These are phyloP conservation scores for Dendrobium catenatum DNA, from an alignment of 106 monocot genomes.

Conservation along the genomic window DNA sequence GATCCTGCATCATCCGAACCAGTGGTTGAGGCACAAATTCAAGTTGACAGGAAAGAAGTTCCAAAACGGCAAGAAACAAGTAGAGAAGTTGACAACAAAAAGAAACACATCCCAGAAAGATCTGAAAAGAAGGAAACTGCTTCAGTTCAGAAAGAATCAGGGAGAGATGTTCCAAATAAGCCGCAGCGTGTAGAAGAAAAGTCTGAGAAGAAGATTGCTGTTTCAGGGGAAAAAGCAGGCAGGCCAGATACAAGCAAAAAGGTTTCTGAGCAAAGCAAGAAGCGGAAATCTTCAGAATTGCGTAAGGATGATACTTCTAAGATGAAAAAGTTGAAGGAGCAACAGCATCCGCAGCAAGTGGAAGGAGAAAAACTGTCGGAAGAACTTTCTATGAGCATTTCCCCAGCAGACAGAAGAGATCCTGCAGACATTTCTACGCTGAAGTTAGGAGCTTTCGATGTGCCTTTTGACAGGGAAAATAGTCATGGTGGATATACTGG, in stretches of 20 bases:
- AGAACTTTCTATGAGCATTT: slow-evolving; percentile 43
- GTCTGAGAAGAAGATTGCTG: slow-evolving; percentile 6
- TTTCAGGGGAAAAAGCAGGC: neutral
- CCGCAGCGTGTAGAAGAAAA: slow-evolving; percentile 5
- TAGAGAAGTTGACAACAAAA: neutral
- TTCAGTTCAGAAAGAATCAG: neutral
- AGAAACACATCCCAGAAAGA: neutral
- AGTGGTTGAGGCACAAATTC: neutral
- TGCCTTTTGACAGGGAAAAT: slow-evolving; percentile 3
- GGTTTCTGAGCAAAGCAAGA: neutral
- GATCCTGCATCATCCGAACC: neutral
- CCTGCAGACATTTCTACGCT: neutral
- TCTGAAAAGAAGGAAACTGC: neutral
- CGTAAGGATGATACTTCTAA: neutral
- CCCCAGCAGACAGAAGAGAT: slow-evolving; percentile 18
- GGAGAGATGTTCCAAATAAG: slow-evolving; percentile 11
- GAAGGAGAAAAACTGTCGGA: neutral
- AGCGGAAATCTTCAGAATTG: slow-evolving; percentile 12
- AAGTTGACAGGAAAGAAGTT: neutral
- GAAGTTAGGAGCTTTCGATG: neutral
- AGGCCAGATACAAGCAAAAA: neutral
- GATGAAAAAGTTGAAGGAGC: neutral
- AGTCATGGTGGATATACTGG: neutral
- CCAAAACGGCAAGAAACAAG: neutral
- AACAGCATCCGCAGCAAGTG: neutral